Conservation (phyloP, 257 asterid species). For the Coffea canephora region DNA sequence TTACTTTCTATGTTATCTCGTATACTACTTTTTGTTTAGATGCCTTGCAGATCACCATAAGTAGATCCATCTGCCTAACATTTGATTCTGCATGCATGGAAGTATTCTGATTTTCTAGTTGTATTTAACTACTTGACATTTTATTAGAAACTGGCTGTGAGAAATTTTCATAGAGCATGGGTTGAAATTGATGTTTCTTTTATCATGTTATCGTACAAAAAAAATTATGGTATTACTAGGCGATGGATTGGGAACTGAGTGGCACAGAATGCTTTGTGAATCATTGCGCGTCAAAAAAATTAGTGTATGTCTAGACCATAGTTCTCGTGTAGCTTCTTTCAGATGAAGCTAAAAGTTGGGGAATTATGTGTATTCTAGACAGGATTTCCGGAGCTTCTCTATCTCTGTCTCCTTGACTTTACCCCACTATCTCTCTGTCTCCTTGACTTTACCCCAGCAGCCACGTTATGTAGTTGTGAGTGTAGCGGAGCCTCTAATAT, state of each 20-base stretch:
- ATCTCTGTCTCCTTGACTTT: not conserved
- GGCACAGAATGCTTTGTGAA: not conserved
- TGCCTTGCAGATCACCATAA: not conserved
- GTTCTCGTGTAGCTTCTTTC: not conserved
- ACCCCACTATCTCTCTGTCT: not conserved
- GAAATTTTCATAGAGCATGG: not conserved
- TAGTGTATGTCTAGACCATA: not conserved
- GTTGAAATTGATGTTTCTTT: not conserved
- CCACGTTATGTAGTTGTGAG: not conserved
- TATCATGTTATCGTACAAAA: not conserved
- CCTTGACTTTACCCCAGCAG: not conserved
- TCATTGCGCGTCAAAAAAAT: not conserved
- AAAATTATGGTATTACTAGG: not conserved
- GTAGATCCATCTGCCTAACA: not conserved
- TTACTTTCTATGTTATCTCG: no score
- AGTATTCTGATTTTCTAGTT: not conserved
- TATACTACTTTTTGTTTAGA: not conserved
- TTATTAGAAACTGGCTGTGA: no score
- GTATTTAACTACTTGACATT: not conserved
- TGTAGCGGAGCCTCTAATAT: not conserved
- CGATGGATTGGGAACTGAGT: not conserved
- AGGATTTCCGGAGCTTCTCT: not conserved
- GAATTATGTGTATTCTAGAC: no score
- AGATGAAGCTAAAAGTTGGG: not conserved
- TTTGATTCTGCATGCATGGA: not conserved